A percentile compares a stretch with the other conserved stretches of the same genome.
phyloP scores from a whole-genome alignment of 1,284 basidiomycete genomes.

The Pseudomicrostroma phylloplanum region DNA sequence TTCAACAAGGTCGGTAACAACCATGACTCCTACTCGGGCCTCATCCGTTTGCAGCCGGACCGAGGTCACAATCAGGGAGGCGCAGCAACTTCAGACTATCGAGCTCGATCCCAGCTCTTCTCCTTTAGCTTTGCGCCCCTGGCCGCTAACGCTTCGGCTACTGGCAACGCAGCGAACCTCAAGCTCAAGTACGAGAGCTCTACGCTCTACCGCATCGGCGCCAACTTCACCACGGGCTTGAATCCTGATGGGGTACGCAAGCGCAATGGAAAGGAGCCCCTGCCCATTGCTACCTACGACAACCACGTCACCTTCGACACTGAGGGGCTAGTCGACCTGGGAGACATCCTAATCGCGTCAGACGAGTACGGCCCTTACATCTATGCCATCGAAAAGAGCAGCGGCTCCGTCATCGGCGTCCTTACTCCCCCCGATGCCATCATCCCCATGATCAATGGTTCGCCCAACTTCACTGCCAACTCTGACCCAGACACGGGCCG shows the following conservation, averaged over 20 bases:
- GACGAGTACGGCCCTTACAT: constrained; percentile 69
- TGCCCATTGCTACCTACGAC: constrained; percentile 40
- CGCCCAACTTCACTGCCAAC: constrained; percentile 59
- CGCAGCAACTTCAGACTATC: constrained; percentile 59
- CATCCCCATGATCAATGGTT: constrained; percentile 55
- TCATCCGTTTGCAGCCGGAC: constrained; percentile 58
- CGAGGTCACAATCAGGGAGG: constrained; percentile 54
- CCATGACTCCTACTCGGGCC: constrained; percentile 52
- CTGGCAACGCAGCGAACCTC: constrained; percentile 58
- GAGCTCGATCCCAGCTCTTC: constrained; percentile 59
- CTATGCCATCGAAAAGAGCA: constrained; percentile 56
- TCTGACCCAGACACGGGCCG: constrained; percentile 54
- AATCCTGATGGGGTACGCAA: constrained; percentile 53
- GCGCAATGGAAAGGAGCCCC: constrained; percentile 31
- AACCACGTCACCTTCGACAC: constrained; percentile 59
- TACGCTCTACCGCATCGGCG: constrained; percentile 52
- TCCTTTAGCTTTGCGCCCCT: constrained; percentile 56
- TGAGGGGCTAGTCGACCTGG: constrained; percentile 61
- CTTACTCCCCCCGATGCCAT: constrained; percentile 62
- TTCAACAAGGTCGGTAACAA: constrained; percentile 13
- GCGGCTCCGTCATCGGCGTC: constrained; percentile 57
- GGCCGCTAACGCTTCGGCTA: constrained; percentile 50
- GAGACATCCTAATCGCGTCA: constrained; percentile 59
- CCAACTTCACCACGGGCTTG: constrained; percentile 60
- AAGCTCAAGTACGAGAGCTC: constrained; percentile 59